A percentile compares a stretch with the other conserved stretches of the same genome.
Conservation (phyloP, 768 basidiomycete species). For the Termitomyces sp. region DNA sequence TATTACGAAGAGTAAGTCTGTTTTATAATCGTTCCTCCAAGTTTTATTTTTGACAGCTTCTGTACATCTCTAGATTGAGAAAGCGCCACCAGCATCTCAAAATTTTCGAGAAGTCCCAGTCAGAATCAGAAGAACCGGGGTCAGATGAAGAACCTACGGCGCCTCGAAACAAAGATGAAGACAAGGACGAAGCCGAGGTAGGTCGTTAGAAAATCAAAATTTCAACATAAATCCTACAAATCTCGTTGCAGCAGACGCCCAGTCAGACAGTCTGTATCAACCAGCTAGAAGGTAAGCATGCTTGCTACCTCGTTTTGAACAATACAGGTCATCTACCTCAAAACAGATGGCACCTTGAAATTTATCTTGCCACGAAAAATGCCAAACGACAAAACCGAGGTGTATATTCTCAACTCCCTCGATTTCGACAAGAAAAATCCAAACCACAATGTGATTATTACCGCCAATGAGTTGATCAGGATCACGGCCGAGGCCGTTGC, state of each 20-base stretch:
- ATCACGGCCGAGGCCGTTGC: neutral
- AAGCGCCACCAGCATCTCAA: neutral
- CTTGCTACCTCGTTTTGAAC: neutral
- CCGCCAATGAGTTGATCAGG: neutral
- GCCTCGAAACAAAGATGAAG: neutral
- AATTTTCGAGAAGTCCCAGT: neutral
- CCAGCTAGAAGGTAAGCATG: neutral
- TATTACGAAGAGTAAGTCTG: neutral
- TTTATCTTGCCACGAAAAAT: neutral
- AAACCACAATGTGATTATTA: neutral
- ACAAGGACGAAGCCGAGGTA: neutral
- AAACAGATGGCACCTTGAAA: neutral
- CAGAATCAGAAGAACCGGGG: neutral
- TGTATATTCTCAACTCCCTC: neutral
- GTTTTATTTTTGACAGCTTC: neutral
- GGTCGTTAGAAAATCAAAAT: neutral
- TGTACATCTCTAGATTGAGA: neutral
- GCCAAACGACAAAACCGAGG: neutral
- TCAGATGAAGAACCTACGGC: neutral
- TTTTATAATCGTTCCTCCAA: neutral
- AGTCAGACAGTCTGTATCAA: neutral
- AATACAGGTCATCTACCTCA: neutral
- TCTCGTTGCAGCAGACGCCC: neutral
- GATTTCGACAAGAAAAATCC: neutral
- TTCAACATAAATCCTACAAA: neutral